Conservation (phyloP, 2,329 filamentous ascomycete species). For the Elsinoe arachidis region DNA sequence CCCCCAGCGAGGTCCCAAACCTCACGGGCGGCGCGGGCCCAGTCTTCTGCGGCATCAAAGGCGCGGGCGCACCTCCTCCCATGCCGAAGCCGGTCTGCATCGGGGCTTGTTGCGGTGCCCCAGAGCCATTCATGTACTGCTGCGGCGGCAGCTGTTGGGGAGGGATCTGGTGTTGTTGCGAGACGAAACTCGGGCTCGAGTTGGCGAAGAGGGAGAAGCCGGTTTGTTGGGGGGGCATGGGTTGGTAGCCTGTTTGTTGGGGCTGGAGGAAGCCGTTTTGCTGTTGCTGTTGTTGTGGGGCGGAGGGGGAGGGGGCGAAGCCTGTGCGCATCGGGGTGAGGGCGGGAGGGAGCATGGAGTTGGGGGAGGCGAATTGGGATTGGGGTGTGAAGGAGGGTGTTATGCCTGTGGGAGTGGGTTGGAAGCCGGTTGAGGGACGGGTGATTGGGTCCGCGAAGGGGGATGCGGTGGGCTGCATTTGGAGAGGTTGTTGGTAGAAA, state of each 20-base stretch:
- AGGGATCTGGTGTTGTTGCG: slow-evolving; percentile 1
- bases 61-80: slow-evolving; percentile 29
- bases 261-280: slow-evolving; percentile 41
- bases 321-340: slow-evolving; percentile 44
- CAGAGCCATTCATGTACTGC: slow-evolving; percentile 14
- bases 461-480: slow-evolving; percentile 36
- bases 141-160: slow-evolving; percentile 3
- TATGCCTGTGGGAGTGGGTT: slow-evolving; percentile 29
- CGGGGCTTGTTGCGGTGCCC: slow-evolving; percentile 19
- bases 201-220: slow-evolving; percentile 19
- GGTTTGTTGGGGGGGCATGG: slow-evolving; percentile 40
- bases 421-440: slow-evolving; percentile 42
- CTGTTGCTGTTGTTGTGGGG: slow-evolving; percentile 8
- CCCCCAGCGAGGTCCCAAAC: slow-evolving; percentile 64
- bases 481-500: slow-evolving; percentile 40
- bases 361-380: slow-evolving; percentile 38
- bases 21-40: slow-evolving; percentile 79
- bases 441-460: slow-evolving; percentile 50
- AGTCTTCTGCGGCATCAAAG: slow-evolving; percentile 68
- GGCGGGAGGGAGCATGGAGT: slow-evolving; percentile 33
- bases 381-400: slow-evolving; percentile 24
- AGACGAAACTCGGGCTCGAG: neutral
- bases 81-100: slow-evolving; percentile 7
- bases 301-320: slow-evolving; percentile 26
- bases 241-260: slow-evolving; percentile 38